Evolutionary conservation across 2,329 filamentous ascomycete species (phyloP).

Genomic region (Pseudocercospora ulei): DNA sequence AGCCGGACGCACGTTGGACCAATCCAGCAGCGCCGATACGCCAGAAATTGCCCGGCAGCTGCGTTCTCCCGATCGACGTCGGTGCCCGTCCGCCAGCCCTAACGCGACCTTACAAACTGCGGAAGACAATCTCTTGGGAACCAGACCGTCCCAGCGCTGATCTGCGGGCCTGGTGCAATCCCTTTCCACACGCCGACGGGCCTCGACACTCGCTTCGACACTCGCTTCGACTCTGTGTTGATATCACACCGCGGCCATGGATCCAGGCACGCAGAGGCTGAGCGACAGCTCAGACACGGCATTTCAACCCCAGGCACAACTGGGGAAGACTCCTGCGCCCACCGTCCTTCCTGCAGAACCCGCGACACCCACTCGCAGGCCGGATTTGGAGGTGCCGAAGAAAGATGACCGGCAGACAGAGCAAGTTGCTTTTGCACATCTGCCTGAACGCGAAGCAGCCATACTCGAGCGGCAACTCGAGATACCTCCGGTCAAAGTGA

Average conservation of each 20-base stretch:
- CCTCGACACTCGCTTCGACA: constrained; percentile 9
- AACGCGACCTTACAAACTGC: too few species aligned
- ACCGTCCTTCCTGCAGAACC: constrained; percentile 25
- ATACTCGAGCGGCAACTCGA: constrained; percentile 37
- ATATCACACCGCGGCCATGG: constrained; percentile 7
- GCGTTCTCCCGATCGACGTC: background rate
- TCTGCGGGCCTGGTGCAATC: background rate
- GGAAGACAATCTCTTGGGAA: too few species aligned
- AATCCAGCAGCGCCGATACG: background rate
- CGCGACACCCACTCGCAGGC: constrained; percentile 25
- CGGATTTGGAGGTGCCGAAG: constrained; percentile 25
- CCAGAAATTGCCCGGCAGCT: constrained; percentile 2
- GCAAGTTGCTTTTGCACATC: constrained; percentile 33
- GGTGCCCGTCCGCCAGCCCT: too few species aligned
- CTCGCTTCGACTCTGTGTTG: background rate
- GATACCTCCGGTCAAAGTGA: constrained; percentile 38
- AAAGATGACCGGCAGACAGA: constrained; percentile 24
- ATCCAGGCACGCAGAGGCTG: constrained; percentile 9
- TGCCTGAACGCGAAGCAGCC: constrained; percentile 35
- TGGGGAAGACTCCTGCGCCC: constrained; percentile 30
- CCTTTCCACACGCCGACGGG: constrained; percentile 7
- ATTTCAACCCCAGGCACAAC: constrained; percentile 28
- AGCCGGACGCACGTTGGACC: constrained; percentile 1
- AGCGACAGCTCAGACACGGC: constrained; percentile 19
- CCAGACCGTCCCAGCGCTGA: too few species aligned